These are phyloP conservation scores for Lippia alba DNA, from an alignment of 305 asterid genomes.

Conservation along the genomic window DNA sequence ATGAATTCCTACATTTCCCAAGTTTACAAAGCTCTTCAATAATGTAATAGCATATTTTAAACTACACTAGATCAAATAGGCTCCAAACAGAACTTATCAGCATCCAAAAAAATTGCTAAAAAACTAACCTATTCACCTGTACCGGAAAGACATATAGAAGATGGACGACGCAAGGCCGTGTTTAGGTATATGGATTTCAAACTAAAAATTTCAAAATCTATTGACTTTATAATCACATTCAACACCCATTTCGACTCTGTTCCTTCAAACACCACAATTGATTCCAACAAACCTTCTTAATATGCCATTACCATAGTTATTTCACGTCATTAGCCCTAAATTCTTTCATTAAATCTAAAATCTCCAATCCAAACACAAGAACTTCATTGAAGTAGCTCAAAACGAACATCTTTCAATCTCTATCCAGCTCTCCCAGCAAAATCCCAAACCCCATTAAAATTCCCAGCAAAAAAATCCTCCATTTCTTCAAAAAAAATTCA, in stretches of 20 bases:
- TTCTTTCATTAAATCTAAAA: neutral
- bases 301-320: neutral
- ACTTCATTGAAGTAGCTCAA: neutral
- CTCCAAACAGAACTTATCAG: neutral
- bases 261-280: too few relatives aligned
- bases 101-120: neutral
- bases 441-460: neutral
- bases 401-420: neutral
- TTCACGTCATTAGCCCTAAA: neutral
- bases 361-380: neutral
- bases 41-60: constrained; percentile 1
- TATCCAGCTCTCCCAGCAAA: neutral
- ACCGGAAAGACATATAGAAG: neutral
- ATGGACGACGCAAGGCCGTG: neutral
- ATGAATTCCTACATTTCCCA: neutral
- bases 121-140: neutral
- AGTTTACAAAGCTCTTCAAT: neutral
- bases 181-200: neutral
- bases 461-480: constrained; percentile 1
- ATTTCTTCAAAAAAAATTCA: too few relatives aligned
- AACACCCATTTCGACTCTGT: neutral
- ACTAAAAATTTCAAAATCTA: neutral
- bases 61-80: neutral
- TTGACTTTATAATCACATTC: neutral
- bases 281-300: too few relatives aligned